Evolutionary conservation across 345 rosid genomes (phyloP), one percentile per base, ranked within the genome.

Genomic region (Citrus reticulata): DNA sequence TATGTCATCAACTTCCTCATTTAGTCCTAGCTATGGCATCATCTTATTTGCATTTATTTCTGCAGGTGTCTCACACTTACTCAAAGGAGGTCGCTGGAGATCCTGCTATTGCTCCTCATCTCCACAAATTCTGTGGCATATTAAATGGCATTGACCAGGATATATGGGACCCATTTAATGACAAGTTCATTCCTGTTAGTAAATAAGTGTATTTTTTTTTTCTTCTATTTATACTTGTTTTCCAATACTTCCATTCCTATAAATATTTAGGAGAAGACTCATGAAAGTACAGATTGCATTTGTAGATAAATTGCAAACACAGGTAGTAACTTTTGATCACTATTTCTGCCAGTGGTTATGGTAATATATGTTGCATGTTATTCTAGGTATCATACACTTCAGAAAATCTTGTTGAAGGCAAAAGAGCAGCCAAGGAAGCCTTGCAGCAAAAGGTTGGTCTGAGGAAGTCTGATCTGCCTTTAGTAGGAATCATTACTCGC

Each of bases 151-250:
- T 95, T 19, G 99, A 95, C 51, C 97, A 92, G 10, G 97, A 93
- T 76, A 95, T 95, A 71, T 95, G 99, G 99, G 98, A 95, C 86
- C 98, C 99, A 37, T 93, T 84, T 83, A 92, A 91, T 39, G 99
- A 95, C 79, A 84, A 81, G 57, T 88, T 87, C 79, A 77, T 93
- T 84, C 98, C 99, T 59, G 98, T 95, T 81, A 88, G 97, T 82
- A 35, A 58, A 24, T 22, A 74, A n/a, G 4, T 42, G 27, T 4
- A 77, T 16, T 11, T 34, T 25, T 30, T 58, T 58, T 27, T 57
- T 27, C 13, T 60, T 67, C 37, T 54, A 57, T 76, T 70, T 35
- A 37, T 54, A 14, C 72, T 19, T 70, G 2, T 6, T 40, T 78
- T 8, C 11, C 39, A 70, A 60, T 59, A 9, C 30, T 29, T 19